These are phyloP conservation scores for Pseudogymnoascus sp. DNA, from an alignment of 2,329 filamentous ascomycete species.

Conservation along the genomic window DNA sequence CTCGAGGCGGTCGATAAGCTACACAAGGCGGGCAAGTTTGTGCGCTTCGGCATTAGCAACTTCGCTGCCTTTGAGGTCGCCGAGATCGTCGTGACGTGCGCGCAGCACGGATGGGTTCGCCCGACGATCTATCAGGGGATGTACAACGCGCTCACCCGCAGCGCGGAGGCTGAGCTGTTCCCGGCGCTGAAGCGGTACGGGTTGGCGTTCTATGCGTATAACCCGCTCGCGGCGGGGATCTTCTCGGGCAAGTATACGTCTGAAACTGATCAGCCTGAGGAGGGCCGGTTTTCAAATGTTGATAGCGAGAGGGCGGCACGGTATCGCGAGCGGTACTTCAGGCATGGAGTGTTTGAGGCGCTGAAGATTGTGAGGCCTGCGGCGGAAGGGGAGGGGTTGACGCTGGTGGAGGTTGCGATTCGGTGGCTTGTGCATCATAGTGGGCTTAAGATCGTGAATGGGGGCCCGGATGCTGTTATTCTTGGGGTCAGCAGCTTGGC, in stretches of 20 bases:
- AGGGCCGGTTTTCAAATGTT: constrained; percentile 61
- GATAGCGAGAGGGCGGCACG: constrained; percentile 32
- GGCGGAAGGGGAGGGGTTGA: constrained; percentile 48
- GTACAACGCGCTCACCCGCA: constrained; percentile 74
- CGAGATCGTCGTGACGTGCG: constrained; percentile 72
- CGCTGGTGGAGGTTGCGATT: constrained; percentile 51
- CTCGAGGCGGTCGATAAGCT: constrained; percentile 69
- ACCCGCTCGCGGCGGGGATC: constrained; percentile 71
- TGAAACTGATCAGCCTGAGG: constrained; percentile 42
- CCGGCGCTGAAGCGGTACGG: constrained; percentile 67
- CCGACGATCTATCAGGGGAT: constrained; percentile 82
- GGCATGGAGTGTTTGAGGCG: constrained; percentile 53
- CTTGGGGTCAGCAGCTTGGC: constrained; percentile 33
- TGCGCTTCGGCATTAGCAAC: constrained; percentile 71
- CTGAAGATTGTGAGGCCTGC: constrained; percentile 50
- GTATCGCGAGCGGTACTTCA: constrained; percentile 55
- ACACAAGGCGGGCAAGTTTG: constrained; percentile 77
- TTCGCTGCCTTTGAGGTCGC: constrained; percentile 83
- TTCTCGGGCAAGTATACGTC: constrained; percentile 59
- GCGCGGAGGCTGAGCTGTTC: constrained; percentile 67
- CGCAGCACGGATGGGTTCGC: constrained; percentile 67
- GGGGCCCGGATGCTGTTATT: constrained; percentile 34
- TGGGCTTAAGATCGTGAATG: constrained; percentile 42
- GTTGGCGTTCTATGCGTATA: constrained; percentile 72
- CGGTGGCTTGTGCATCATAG: constrained; percentile 54